phyloP scores from a whole-genome alignment of 1,284 basidiomycete species.

The Rhodofomes roseus region DNA sequence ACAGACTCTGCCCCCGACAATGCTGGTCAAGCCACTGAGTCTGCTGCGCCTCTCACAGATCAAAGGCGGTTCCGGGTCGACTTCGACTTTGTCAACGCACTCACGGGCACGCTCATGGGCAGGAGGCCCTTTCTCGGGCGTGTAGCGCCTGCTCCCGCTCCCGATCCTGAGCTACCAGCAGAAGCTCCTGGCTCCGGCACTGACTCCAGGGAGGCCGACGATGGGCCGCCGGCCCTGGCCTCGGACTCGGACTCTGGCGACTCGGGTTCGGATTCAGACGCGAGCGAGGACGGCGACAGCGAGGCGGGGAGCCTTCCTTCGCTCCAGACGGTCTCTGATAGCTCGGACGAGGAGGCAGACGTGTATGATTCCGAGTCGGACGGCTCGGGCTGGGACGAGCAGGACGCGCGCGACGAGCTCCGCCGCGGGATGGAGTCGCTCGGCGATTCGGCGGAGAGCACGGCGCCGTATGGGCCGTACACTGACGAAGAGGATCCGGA shows the following conservation, averaged over 20 bases:
- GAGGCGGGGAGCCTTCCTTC: constrained; percentile 22
- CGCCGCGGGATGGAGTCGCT: background rate
- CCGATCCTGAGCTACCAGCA: background rate
- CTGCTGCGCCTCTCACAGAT: background rate
- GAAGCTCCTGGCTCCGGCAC: background rate
- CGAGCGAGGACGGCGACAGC: constrained; percentile 11
- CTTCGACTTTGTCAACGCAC: background rate
- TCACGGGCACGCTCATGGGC: background rate
- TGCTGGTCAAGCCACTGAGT: background rate
- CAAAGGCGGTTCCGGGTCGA: background rate
- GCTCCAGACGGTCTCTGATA: constrained; percentile 27
- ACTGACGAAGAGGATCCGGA: constrained; percentile 6
- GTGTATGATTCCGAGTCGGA: constrained; percentile 11
- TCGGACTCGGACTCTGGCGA: constrained; percentile 4
- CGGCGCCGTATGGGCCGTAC: background rate
- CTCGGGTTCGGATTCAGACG: constrained; percentile 3
- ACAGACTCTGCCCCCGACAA: background rate
- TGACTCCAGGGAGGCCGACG: background rate
- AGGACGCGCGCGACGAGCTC: background rate
- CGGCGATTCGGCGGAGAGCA: background rate
- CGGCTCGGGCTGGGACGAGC: constrained; percentile 4
- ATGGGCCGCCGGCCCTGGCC: constrained; percentile 1
- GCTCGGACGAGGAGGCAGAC: constrained; percentile 17
- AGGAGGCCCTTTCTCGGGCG: background rate
- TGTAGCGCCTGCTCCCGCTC: background rate